Evolutionary conservation across 208 protist genomes (phyloP), one percentile per base, ranked within the genome.

Genomic region (Leishmania turanica): DNA sequence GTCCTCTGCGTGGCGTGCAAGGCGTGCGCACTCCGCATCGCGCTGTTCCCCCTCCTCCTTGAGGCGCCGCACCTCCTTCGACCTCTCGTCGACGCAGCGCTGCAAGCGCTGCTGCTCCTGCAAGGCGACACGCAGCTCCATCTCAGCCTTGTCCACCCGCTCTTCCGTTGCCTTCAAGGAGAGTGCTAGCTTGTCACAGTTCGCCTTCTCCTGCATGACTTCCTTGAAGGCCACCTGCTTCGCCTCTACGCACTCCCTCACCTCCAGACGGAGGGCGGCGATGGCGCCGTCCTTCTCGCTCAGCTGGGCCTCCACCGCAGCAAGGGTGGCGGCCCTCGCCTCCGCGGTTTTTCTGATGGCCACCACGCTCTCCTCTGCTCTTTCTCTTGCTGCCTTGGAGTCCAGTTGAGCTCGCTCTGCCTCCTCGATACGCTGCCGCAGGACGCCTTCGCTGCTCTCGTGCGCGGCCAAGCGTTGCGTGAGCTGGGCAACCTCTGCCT

Each of bases 1-100:
- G 51, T 93, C 89, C 69, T 82, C 85, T 5, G 92, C 90, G 81
- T 93, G 92, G 47, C 84, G 72, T 24, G 82, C 65, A 6, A 91
- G 81, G 9, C 87, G 87, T 19, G 70, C 51, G 42, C 84, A 93
- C 64, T 93, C 92, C 1, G 76, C 82, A 1, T 81, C 70, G n/a
- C 90, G 91, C 70, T 85, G 78, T 40, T 84, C 78, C 51, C 85
- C 65, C 56, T 79, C 85, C 49, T 53, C 84, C 56, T 81, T 45
- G 3, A 89, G 70, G 19, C 79, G 83, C 69, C 71, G 40, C 51
- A 88, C 11, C 62, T 91, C 89, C 7, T 85, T 89, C 13, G 79
- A 58, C 37, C 84, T 85, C 40, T 84, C 82, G 42, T 89, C 84
- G 17, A 93, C 37, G 51, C 71, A 77, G 47, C 69, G 84, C 82